Evolutionary conservation across 805 yeast genomes (phyloP), one percentile per base, ranked within the genome.

Genomic region (Sungouiozyma ichnusensis): DNA sequence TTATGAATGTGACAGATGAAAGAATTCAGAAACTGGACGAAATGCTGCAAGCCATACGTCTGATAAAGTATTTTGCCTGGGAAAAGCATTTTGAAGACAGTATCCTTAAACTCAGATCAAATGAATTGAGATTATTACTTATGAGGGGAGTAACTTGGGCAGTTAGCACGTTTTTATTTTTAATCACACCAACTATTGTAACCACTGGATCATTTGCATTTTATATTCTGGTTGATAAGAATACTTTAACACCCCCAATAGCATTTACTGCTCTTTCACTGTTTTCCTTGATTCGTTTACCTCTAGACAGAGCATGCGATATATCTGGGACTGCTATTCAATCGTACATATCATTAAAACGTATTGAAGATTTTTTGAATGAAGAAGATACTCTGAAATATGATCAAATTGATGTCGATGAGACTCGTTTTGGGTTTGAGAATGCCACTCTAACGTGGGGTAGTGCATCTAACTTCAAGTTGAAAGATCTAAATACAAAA

Each of bases 31-130:
- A 82, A 60, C 73, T 87, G 53, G 87, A 85, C 60, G 96, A 87
- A 63, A 74, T 90, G 7, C 76, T 87, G 54, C 88, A 80, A 63
- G 78, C 85, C 49, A 87, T 87, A 47, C 73, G 95, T 60, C 84
- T 87, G 53, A 80, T 87, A 68, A 87, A 87, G 64, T 85, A 80
- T 55, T 86, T 87, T 62, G 94, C 92, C 3, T 87, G 96, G 96
- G 96, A 87, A 59, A 71, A 74, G 35, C 77, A 78, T 50, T 86
- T 87, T 58, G 76, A 73, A 50, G 74, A 79, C 38, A 73, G 71
- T 34, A 81, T 86, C 44, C 58, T 75, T 60, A 68, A 75, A 18
- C 69, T 86, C 43, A 76, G 96, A 67, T 69, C 71, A 27, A 77
- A 79, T 43, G 96, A 87, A 63, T 63, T 87, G 46, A 42, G 49